Evolutionary conservation across 352 stramenopile genomes (phyloP), one percentile per base, ranked within the genome.

Genomic region (Aphanomyces cochlioides): DNA sequence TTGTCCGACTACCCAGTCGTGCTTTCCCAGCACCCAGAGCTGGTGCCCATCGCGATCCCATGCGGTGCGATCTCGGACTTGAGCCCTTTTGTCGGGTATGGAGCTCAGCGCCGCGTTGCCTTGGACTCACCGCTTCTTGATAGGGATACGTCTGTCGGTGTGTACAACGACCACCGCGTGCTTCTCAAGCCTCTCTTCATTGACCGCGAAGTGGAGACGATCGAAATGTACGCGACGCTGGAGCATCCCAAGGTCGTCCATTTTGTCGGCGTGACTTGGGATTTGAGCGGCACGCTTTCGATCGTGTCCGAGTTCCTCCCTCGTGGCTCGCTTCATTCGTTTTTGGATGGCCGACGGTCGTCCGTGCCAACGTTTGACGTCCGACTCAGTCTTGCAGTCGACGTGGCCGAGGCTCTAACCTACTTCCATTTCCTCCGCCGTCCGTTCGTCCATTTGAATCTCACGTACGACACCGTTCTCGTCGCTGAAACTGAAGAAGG

Each of bases 201-300:
- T 3, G 54, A 61, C 54, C 54, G 43, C 54, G 19, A 61, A 37
- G 21, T 61, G 54, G 54, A 61, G 28, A 40, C n/a, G 17, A 19
- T 61, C 19, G 37, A 19, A 12, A 37, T 92, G 34, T 87, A 75
- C 45, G 78, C 81, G 2, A 77, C 74, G 38, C 73, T 89, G n/a
- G 70, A 80, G 1, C 81, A 89, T 56, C 75, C 74, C 36, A 83
- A 82, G 58, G 82, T 89, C 47, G 76, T 85, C 12, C 57, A 38
- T 1, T 85, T 89, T 39, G 65, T 87, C 6, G 82, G 82, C 0
- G 43, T 87, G 10, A 74, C 77, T 4, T 89, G 79, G 81, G 81
- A 74, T n/a, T 81, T 67, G 4, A 71, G 86, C 8, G 73, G 77
- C 17, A 78, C 85, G 56, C n/a, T 88, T 58, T 79, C 77, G 61